A percentile compares a stretch with the other conserved stretches of the same genome.
Conservation (phyloP, 257 asterid genomes). For the Mentha longifolia region DNA sequence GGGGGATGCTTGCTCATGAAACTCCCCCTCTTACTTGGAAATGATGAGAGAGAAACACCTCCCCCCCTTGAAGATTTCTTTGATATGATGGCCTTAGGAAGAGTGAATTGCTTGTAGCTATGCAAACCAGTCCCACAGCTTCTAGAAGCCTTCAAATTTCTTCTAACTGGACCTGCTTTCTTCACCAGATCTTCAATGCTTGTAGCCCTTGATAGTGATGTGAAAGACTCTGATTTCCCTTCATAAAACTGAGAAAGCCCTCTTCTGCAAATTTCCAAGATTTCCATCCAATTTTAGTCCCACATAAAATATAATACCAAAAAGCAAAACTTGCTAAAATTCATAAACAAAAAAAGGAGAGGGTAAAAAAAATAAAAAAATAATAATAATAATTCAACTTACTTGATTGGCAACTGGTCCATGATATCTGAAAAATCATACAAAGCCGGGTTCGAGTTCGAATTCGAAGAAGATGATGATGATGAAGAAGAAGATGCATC, state of each 20-base stretch:
- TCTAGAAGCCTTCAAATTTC: constrained; percentile 52
- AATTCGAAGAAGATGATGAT: constrained; percentile 31
- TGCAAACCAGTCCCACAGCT: constrained; percentile 57
- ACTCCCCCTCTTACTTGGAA: constrained; percentile 38
- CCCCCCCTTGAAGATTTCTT: constrained; percentile 54
- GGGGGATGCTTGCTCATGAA: constrained; percentile 44
- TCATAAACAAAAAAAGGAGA: background rate
- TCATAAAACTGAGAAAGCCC: constrained; percentile 77
- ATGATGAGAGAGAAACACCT: constrained; percentile 42
- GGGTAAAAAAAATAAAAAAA: background rate
- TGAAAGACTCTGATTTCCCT: constrained; percentile 85
- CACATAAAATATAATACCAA: constrained; percentile 7
- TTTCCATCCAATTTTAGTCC: background rate
- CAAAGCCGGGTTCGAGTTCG: constrained; percentile 36
- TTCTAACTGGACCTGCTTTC: constrained; percentile 46
- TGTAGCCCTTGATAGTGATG: constrained; percentile 66
- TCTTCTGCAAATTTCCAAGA: constrained; percentile 52
- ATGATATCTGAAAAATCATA: constrained; percentile 70
- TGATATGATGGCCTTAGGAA: constrained; percentile 58
- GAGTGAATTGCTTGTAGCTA: constrained; percentile 54
- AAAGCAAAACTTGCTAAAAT: background rate
- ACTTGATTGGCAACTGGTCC: constrained; percentile 90
- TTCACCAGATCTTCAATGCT: constrained; percentile 78
- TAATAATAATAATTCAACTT: constrained; percentile 38
- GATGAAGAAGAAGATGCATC: constrained; percentile 65